A percentile compares a stretch with the other conserved stretches of the same genome.
These are phyloP conservation scores for Iris macrosiphon DNA, from an alignment of 106 monocot genomes.

Conservation along the genomic window DNA sequence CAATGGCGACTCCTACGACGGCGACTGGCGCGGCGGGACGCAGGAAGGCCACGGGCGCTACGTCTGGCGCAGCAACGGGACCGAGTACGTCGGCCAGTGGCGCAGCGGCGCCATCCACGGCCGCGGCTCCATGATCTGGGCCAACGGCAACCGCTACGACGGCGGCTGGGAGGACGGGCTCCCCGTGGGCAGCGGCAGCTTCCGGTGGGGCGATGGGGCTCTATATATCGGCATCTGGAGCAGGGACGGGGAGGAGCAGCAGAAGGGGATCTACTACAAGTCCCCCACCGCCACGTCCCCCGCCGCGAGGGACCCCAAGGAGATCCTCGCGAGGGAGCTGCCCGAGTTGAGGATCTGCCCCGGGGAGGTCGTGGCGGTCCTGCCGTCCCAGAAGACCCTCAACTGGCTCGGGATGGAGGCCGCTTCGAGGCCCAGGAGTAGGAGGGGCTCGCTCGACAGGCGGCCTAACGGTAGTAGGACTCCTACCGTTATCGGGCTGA, in stretches of 20 bases:
- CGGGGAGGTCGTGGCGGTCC: slow-evolving; percentile 21
- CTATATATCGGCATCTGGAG: slow-evolving; percentile 72
- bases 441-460: slow-evolving; percentile 10
- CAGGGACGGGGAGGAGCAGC: slow-evolving; percentile 12
- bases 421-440: neutral
- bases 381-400: slow-evolving; percentile 65
- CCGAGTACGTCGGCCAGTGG: slow-evolving; percentile 73
- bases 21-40: slow-evolving; percentile 64
- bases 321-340: neutral
- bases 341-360: slow-evolving; percentile 19
- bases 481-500: slow-evolving; percentile 14
- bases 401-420: slow-evolving; percentile 22
- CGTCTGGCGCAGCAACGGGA: slow-evolving; percentile 57
- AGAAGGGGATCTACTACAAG: slow-evolving; percentile 31
- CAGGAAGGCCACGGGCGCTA: slow-evolving; percentile 80
- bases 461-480: slow-evolving; percentile 7
- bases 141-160: slow-evolving; percentile 69
- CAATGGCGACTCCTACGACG: slow-evolving; percentile 83
- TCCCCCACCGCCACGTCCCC: slow-evolving; percentile 9
- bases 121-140: slow-evolving; percentile 50
- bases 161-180: slow-evolving; percentile 77
- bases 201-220: slow-evolving; percentile 75
- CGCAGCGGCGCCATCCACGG: slow-evolving; percentile 52
- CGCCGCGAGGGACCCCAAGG: slow-evolving; percentile 5
- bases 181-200: slow-evolving; percentile 57